Evolutionary conservation across 306 rosid species (phyloP).

Genomic region (Gynostemma pentaphyllum): DNA sequence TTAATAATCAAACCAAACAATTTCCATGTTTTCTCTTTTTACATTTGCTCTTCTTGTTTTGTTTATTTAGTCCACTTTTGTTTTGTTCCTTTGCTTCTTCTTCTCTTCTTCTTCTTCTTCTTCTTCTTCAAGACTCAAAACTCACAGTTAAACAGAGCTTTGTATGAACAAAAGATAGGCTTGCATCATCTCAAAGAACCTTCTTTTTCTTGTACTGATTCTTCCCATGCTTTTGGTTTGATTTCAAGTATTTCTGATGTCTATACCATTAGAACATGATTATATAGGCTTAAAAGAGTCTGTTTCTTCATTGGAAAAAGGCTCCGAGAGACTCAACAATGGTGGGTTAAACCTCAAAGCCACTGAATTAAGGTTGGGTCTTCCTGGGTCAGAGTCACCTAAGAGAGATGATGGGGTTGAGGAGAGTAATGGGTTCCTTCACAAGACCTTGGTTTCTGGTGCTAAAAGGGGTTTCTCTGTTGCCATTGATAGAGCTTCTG

Average conservation of each 20-base stretch:
- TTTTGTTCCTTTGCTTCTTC: not conserved
- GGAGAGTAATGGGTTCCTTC: constrained; percentile 18
- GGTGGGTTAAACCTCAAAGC: constrained; percentile 65
- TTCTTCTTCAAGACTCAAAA: not conserved
- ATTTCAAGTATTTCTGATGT: constrained; percentile 35
- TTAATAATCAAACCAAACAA: constrained; percentile 10
- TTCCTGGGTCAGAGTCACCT: constrained; percentile 85
- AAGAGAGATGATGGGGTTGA: constrained; percentile 31
- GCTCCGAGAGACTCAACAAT: constrained; percentile 16
- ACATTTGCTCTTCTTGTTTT: not conserved
- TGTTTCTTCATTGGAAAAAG: constrained; percentile 43
- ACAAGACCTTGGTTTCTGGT: constrained; percentile 48
- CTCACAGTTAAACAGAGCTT: constrained; percentile 2
- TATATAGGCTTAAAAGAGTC: constrained; percentile 55
- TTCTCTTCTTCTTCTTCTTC: too few species aligned
- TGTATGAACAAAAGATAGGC: constrained; percentile 12
- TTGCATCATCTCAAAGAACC: constrained; percentile 24
- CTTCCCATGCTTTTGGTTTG: constrained; percentile 24
- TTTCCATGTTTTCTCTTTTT: constrained; percentile 21
- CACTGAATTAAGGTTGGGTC: constrained; percentile 81
- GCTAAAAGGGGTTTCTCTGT: constrained; percentile 88
- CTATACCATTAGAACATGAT: constrained; percentile 55
- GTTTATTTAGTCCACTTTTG: not conserved
- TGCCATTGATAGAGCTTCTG: constrained; percentile 59
- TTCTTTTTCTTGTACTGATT: constrained; percentile 5